Evolutionary conservation across 2,329 filamentous ascomycete species (phyloP).

Genomic region (Fusarium sp.): DNA sequence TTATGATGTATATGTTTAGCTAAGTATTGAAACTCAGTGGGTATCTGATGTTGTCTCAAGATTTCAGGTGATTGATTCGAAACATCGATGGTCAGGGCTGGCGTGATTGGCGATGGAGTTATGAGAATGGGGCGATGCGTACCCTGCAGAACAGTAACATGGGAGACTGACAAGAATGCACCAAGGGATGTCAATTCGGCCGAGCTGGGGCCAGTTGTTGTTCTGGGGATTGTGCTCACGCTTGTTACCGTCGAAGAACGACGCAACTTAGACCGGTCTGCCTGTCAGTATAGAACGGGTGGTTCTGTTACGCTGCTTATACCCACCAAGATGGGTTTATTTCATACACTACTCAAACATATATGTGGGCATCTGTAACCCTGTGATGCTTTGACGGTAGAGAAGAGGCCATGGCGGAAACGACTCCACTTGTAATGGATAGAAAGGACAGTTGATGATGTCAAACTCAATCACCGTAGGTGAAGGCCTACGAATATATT

Average conservation of each 20-base stretch:
- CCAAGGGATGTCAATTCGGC: not conserved
- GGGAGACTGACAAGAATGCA: not conserved
- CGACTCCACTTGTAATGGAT: not conserved
- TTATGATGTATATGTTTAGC: too few species aligned
- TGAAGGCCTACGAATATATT: not conserved
- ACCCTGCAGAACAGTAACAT: not conserved
- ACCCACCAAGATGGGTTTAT: too few species aligned
- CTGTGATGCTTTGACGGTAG: not conserved
- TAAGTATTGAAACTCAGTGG: slow-evolving; percentile 1
- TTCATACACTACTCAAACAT: not conserved
- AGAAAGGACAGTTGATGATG: not conserved
- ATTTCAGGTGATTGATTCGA: not conserved
- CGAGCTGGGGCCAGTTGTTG: not conserved
- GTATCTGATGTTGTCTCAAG: slow-evolving; percentile 2
- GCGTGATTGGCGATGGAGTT: not conserved
- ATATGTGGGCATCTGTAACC: not conserved
- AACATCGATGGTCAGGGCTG: slow-evolving; percentile 10
- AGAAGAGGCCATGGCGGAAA: not conserved
- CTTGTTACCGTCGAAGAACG: too few species aligned
- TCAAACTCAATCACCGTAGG: not conserved
- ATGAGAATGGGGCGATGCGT: not conserved
- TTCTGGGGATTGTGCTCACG: not conserved
- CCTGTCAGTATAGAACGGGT: too few species aligned
- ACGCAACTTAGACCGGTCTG: too few species aligned
- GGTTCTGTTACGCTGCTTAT: too few species aligned